A percentile compares a stretch with the other conserved stretches of the same genome.
These are phyloP conservation scores for Cercospora janseana DNA, from an alignment of 2,329 filamentous ascomycete species.

Conservation along the genomic window DNA sequence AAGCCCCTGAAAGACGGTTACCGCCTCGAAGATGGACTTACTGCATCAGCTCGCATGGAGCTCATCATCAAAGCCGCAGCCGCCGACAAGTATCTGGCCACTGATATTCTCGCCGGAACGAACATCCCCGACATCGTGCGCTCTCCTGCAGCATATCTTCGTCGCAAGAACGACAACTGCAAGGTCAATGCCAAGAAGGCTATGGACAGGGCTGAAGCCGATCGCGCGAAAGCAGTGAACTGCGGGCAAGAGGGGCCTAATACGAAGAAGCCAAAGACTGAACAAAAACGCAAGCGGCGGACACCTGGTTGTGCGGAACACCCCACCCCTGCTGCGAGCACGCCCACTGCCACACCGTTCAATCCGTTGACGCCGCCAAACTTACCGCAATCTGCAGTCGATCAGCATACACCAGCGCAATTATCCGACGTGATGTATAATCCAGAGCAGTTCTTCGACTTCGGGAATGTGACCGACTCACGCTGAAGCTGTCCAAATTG, in stretches of 20 bases:
- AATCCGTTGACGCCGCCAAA: no score
- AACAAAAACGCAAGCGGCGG: background rate
- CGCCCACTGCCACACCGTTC: no score
- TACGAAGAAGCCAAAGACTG: background rate
- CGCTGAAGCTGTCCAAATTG: no score
- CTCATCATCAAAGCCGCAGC: conserved; percentile 11
- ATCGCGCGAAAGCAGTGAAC: background rate
- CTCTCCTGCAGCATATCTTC: conserved; percentile 14
- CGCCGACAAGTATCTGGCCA: conserved; percentile 21
- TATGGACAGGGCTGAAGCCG: conserved; percentile 8
- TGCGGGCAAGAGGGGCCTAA: background rate
- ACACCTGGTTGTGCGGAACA: no score
- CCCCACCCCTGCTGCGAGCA: no score
- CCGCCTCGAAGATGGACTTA: conserved; percentile 8
- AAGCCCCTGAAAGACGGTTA: conserved; percentile 15
- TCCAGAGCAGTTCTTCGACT: no score
- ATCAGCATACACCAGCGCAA: no score
- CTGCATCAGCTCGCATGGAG: conserved; percentile 16
- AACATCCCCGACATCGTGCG: conserved; percentile 10
- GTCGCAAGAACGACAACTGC: conserved; percentile 21
- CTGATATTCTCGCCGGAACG: conserved; percentile 17
- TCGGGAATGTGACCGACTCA: no score
- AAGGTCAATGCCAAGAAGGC: conserved; percentile 24
- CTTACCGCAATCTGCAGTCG: no score
- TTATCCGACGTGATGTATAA: no score